These are phyloP conservation scores for Arthrobotrys musiformis DNA, from an alignment of 2,329 filamentous ascomycete species.

Conservation along the genomic window DNA sequence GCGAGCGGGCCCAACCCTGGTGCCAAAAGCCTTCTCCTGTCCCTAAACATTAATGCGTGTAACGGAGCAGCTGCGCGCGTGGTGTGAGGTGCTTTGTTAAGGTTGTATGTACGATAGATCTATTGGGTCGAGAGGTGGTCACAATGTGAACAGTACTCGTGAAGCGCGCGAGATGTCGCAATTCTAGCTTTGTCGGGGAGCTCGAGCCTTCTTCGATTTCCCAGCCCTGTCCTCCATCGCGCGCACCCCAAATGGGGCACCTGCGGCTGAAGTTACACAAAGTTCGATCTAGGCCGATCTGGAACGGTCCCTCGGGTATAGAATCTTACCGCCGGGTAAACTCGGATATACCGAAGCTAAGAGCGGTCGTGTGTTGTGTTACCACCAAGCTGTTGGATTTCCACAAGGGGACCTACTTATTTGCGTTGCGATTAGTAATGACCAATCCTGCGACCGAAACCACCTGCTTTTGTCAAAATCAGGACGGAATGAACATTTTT, in stretches of 20 bases:
- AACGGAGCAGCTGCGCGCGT: background rate
- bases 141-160: no score
- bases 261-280: slow-evolving; percentile 9
- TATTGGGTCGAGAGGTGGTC: no score
- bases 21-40: no score
- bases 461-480: no score
- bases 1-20: background rate
- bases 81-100: no score
- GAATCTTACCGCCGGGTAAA: background rate
- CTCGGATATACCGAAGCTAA: background rate
- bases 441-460: no score
- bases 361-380: background rate
- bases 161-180: background rate
- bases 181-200: no score
- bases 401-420: background rate
- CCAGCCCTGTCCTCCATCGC: no score
- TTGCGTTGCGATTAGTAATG: no score
- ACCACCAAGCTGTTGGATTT: background rate
- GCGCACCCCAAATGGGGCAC: background rate
- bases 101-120: no score
- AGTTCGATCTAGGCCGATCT: background rate
- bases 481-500: no score
- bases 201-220: no score
- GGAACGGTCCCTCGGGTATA: background rate
- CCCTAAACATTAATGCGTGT: background rate